Evolutionary conservation across 2,329 filamentous ascomycete genomes (phyloP), one percentile per base, ranked within the genome.

Genomic region (Aspergillus nomiae): DNA sequence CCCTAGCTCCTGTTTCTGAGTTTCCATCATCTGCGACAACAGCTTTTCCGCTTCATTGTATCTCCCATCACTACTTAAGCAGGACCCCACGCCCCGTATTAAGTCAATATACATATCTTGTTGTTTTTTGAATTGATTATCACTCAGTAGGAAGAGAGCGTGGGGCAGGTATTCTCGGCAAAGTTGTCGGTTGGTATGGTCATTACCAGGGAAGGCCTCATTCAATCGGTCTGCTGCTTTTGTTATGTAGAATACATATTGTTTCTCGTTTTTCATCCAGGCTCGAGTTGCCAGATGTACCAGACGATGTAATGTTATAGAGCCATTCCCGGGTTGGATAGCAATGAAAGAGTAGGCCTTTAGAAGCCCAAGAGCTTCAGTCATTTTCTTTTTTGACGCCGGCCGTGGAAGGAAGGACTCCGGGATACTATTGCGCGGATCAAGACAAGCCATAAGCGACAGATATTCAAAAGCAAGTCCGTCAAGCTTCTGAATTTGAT

Each of bases 81-180:
- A 63, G 2, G 0, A 1, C 19, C 50, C 61, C 46, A 63, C 24
- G 1, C 16, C 43, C 16, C 24, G 3, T 9, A 59, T 41, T n/a
- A 59, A 56, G 7, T 12, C 1, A 21, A 56, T 41, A 41, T 59
- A 59, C 16, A 50, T 34, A 4, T 34, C 28, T n/a, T 21, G n/a
- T 19, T 54, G 24, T 19, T 21, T n/a, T 32, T 54, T 4, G n/a
- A 63, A 58, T n/a, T 58, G 32, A 3, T 34, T 24, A 54, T 56
- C 32, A 9, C 45, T 24, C 9, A 56, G 10, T 43, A 59, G 36
- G 4, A 21, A 21, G 6, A 63, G 4, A 11, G 65, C 63, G 53
- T 67, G 65, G 32, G 67, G 56, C 11, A 69, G 54, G 26, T 67
- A 67, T 34, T 58, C 14, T 46, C 62, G 41, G 63, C 67, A 66